Evolutionary conservation across 2,329 filamentous ascomycete species (phyloP).

Genomic region (Fusarium pilosicola): DNA sequence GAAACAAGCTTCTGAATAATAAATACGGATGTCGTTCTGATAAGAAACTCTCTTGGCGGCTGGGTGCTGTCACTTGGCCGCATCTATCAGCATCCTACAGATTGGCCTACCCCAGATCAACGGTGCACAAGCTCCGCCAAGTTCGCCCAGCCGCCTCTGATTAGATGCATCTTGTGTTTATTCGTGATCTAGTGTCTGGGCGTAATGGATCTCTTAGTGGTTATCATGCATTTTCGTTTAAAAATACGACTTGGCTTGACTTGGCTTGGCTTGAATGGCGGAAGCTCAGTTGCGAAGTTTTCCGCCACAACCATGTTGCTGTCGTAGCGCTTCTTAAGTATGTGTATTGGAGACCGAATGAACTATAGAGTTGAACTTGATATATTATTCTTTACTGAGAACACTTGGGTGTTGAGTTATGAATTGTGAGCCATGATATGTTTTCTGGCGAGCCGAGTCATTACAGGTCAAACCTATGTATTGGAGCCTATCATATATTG

Average conservation of each 20-base stretch:
- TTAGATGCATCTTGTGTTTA: background rate
- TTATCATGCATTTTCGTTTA: constrained; percentile 7
- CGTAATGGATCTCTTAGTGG: background rate
- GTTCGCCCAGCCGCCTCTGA: constrained; percentile 16
- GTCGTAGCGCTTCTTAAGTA: background rate
- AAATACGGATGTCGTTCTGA: background rate
- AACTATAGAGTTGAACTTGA: background rate
- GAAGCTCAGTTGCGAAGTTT: background rate
- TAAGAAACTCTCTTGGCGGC: constrained; percentile 2
- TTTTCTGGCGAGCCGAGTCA: background rate
- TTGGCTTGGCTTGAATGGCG: no score
- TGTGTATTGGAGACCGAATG: background rate
- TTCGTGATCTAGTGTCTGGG: constrained; percentile 17
- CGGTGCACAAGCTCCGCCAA: constrained; percentile 23
- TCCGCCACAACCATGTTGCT: background rate
- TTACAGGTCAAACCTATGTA: background rate
- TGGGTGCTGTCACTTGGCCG: constrained; percentile 5
- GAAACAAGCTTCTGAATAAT: background rate
- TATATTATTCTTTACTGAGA: background rate
- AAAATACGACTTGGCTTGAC: background rate
- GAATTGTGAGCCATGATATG: background rate
- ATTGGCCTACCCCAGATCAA: constrained; percentile 22
- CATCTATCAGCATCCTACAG: background rate
- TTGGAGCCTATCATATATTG: background rate
- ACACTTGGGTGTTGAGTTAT: no score